Base-by-base conservation (phyloP, 352 stramenopile genomes). In the Phytophthora sojae region DNA sequence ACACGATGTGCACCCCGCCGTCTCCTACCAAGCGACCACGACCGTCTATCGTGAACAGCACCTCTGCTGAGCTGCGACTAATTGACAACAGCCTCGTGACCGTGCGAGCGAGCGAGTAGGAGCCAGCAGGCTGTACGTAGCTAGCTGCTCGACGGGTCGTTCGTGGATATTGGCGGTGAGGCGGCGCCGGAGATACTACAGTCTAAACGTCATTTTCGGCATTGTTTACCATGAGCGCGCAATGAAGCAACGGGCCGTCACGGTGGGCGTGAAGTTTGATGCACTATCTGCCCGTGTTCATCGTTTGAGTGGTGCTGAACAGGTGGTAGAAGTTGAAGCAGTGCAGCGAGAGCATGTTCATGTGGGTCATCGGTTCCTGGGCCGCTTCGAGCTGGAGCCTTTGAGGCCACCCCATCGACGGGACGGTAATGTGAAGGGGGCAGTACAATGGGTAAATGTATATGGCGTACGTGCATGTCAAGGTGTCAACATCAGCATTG, bases 321-420 rank as follows among this genome's bases (percentile, higher is more conserved):
- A 47, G 39, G 39, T 47, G 39, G 39, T 47, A 47, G 39, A 47
- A 47, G 39, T 47, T 47, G 39, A 47, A 47, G 14, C 39, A 47
- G 15, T 47, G 14, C 39, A 47, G 39, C 14, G 17, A n/a, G 15
- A 47, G 15, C 39, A 19, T 47, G 39, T 39, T 39, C 32, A 14
- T 39, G 32, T 39, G 32, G 26, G 26, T 15, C 12, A 19, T 47
- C 7, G 39, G 12, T 8, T 47, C 12, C 39, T 47, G 39, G 11
- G 14, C 14, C 7, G 39, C 11, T 47, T 17, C 39, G 39, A 19
- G 32, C 32, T 39, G 39, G 5, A 47, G 39, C 6, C 39, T 47
- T 47, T 47, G 4, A 7, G 2, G 6, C 14, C 5, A 47, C 39
- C 39, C 14, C 39, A 14, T 6, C 19, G 39, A 4, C 0, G 0